Evolutionary conservation across 1,139 yeast species (phyloP).

Genomic region (Taphrina wiesneri): DNA sequence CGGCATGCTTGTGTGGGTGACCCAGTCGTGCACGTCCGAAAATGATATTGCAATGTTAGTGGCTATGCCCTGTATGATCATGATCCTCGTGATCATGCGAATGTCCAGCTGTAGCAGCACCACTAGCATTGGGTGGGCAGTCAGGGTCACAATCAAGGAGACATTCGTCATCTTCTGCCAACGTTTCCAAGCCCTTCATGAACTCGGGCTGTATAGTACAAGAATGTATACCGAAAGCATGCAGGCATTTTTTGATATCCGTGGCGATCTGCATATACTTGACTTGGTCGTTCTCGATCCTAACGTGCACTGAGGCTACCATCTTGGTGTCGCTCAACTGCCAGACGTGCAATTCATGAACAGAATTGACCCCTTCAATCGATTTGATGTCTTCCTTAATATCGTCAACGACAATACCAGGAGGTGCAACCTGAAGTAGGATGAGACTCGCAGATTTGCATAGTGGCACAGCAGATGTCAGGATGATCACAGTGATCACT

Average conservation of each 20-base stretch:
- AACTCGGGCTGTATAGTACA: conserved; percentile 72
- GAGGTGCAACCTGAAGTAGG: conserved; percentile 88
- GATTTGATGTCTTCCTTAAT: conserved; percentile 65
- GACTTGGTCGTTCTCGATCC: conserved; percentile 50
- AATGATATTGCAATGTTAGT: too few relatives aligned
- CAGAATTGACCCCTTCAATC: conserved; percentile 68
- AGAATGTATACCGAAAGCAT: conserved; percentile 81
- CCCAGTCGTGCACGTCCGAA: too few relatives aligned
- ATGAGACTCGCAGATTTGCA: conserved; percentile 86
- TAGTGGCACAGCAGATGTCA: conserved; percentile 86
- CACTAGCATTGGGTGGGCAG: conserved; percentile 20
- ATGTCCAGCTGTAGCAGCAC: background rate
- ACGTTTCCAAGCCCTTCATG: conserved; percentile 15
- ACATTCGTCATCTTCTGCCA: conserved; percentile 23
- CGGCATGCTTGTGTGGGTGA: too few relatives aligned
- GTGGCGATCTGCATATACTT: conserved; percentile 71
- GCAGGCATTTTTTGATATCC: conserved; percentile 75
- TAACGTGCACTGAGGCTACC: conserved; percentile 87
- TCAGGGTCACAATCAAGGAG: conserved; percentile 30
- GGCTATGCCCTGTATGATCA: conserved; percentile 13
- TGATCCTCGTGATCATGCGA: background rate
- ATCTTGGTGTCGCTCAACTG: conserved; percentile 82
- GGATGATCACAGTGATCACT: conserved; percentile 80
- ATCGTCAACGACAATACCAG: conserved; percentile 70
- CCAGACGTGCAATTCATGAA: conserved; percentile 97